These are phyloP conservation scores for Paramecium primaurelia DNA, from an alignment of 73 alveolate species.

Conservation along the genomic window DNA sequence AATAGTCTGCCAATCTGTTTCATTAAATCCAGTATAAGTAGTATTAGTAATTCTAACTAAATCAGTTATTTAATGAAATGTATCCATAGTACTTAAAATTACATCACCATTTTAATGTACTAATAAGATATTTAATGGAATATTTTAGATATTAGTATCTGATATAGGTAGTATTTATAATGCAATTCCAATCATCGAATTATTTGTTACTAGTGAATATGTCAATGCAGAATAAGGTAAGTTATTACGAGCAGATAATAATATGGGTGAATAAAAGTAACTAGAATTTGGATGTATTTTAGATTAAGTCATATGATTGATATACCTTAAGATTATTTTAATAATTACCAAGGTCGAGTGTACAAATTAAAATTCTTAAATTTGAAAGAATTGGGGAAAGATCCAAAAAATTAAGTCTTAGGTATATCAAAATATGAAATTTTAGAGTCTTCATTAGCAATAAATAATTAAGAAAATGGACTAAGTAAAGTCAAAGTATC, in stretches of 20 bases:
- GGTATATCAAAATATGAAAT: neutral
- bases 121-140: neutral
- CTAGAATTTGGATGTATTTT: neutral
- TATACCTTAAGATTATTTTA: neutral
- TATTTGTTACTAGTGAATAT: neutral
- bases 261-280: neutral
- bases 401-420: neutral
- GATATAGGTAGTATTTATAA: neutral
- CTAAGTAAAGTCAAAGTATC: neutral
- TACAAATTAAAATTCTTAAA: neutral
- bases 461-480: neutral
- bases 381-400: neutral
- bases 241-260: neutral
- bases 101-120: neutral
- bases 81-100: neutral
- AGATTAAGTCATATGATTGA: neutral
- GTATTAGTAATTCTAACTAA: neutral
- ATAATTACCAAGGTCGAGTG: neutral
- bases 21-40: neutral
- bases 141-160: neutral
- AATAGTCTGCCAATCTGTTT: neutral
- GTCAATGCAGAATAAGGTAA: neutral
- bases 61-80: neutral
- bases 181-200: neutral
- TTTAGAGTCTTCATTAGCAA: neutral